phyloP scores from a whole-genome alignment of 2,329 filamentous ascomycete species.

The Lasiodiplodia citricola region DNA sequence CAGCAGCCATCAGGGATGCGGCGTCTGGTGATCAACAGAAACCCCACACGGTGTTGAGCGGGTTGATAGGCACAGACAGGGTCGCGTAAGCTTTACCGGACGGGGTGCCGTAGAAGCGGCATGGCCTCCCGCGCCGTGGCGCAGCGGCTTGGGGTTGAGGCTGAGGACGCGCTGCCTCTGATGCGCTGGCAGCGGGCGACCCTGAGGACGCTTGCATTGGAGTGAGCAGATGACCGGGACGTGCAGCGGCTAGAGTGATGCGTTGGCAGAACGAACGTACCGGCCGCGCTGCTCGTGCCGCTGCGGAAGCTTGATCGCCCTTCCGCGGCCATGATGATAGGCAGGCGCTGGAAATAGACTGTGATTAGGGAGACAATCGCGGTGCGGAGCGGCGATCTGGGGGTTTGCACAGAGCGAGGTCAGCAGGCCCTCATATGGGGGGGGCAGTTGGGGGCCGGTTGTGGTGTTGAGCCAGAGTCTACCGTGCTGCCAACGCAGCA shows the following conservation, averaged over 20 bases:
- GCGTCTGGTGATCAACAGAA: constrained; percentile 18
- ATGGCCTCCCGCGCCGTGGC: constrained; percentile 39
- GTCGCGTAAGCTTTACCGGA: constrained; percentile 42
- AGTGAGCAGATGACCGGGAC: constrained; percentile 23
- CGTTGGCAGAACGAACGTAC: constrained; percentile 33
- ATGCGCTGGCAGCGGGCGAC: constrained; percentile 24
- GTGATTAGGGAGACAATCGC: constrained; percentile 18
- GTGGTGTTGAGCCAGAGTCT: constrained; percentile 6
- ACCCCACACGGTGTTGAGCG: constrained; percentile 8
- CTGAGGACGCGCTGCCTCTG: constrained; percentile 33
- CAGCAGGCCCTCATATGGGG: constrained; percentile 17
- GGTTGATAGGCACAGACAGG: constrained; percentile 5
- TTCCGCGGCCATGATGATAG: constrained; percentile 27
- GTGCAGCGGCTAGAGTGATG: constrained; percentile 27
- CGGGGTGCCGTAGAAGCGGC: constrained; percentile 47
- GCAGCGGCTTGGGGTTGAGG: constrained; percentile 39
- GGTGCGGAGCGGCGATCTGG: constrained; percentile 22
- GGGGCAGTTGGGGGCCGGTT: neutral
- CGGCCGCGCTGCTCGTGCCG: constrained; percentile 26
- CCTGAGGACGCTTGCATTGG: constrained; percentile 10
- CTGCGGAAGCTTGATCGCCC: constrained; percentile 43
- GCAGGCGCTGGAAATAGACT: constrained; percentile 13
- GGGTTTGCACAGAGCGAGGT: constrained; percentile 16
- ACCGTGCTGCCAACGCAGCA: constrained; percentile 11
- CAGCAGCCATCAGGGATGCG: neutral